phyloP scores from a whole-genome alignment of 139 green algal species.

The Coelastrella sp. region DNA sequence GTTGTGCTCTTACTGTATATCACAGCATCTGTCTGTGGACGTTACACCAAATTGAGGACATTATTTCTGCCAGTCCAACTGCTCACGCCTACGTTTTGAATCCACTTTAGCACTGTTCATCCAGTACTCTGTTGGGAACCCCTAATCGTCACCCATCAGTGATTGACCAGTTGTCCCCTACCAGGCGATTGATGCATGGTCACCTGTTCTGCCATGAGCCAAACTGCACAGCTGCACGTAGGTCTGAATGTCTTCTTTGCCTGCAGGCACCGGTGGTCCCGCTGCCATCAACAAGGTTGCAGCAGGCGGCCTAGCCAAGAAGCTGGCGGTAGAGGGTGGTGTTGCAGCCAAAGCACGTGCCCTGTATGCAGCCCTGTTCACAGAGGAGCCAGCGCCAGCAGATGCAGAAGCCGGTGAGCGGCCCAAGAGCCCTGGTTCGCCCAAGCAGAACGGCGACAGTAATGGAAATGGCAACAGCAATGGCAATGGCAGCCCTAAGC shows the following conservation, averaged over 20 bases:
- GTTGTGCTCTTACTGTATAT: no score
- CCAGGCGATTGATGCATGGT: no score
- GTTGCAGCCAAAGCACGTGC: slow-evolving; percentile 62
- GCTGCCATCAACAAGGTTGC: slow-evolving; percentile 8
- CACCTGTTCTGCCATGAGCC: no score
- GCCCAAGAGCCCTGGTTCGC: slow-evolving; percentile 1
- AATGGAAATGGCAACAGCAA: not conserved
- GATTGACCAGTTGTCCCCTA: no score
- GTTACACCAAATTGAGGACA: no score
- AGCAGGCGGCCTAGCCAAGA: slow-evolving; percentile 48
- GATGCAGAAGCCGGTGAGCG: not conserved
- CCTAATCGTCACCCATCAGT: no score
- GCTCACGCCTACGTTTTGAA: no score
- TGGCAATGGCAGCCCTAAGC: slow-evolving; percentile 33
- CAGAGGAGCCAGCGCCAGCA: not conserved
- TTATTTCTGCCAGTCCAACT: no score
- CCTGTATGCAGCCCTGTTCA: slow-evolving; percentile 66
- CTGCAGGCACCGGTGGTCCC: slow-evolving; percentile 6
- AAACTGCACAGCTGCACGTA: no score
- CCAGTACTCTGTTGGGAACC: no score
- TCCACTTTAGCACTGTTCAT: no score
- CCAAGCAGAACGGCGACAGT: slow-evolving; percentile 7
- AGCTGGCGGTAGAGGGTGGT: slow-evolving; percentile 66
- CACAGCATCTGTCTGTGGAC: no score
- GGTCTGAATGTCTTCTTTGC: not conserved